phyloP scores from a whole-genome alignment of 768 basidiomycete species.

The Agrocybe pediades region DNA sequence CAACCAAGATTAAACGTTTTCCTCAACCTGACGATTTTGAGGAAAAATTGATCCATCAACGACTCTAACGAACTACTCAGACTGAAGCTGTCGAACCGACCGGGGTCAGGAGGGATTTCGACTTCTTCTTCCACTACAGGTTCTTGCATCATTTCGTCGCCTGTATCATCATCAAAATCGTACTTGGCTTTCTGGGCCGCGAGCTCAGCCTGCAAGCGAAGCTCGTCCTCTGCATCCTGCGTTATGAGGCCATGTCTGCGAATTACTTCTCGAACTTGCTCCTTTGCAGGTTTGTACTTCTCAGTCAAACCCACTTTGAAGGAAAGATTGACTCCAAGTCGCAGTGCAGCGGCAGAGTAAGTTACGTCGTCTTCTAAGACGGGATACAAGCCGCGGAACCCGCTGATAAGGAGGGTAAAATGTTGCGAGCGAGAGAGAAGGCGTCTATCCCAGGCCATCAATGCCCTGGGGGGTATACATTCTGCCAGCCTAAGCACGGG shows the following conservation, averaged over 20 bases:
- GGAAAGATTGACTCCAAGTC: slow-evolving; percentile 34
- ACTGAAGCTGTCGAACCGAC: slow-evolving; percentile 60
- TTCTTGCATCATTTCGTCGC: slow-evolving; percentile 21
- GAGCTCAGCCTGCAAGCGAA: slow-evolving; percentile 34
- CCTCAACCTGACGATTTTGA: slow-evolving; percentile 54
- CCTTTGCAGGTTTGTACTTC: slow-evolving; percentile 59
- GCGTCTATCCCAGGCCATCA: slow-evolving; percentile 75
- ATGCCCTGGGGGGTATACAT: slow-evolving; percentile 60
- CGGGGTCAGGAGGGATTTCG: slow-evolving; percentile 28
- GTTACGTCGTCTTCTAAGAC: slow-evolving; percentile 44
- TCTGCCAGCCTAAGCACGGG: slow-evolving; percentile 52
- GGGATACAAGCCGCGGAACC: slow-evolving; percentile 56
- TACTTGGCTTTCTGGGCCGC: slow-evolving; percentile 30
- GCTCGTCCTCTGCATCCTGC: slow-evolving; percentile 42
- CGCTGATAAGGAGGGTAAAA: slow-evolving; percentile 66
- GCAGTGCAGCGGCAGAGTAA: slow-evolving; percentile 35
- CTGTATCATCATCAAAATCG: slow-evolving; percentile 26
- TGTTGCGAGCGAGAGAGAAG: slow-evolving; percentile 58
- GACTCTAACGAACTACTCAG: slow-evolving; percentile 65
- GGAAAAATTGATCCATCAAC: slow-evolving; percentile 56
- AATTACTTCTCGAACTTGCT: slow-evolving; percentile 48
- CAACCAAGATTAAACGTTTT: slow-evolving; percentile 59
- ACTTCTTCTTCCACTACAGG: slow-evolving; percentile 29
- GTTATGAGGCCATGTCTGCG: slow-evolving; percentile 51
- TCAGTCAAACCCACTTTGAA: slow-evolving; percentile 67